Evolutionary conservation across 164 flowering plant genomes (phyloP), one percentile per base, ranked within the genome.

Genomic region (Tinospora cordifolia): DNA sequence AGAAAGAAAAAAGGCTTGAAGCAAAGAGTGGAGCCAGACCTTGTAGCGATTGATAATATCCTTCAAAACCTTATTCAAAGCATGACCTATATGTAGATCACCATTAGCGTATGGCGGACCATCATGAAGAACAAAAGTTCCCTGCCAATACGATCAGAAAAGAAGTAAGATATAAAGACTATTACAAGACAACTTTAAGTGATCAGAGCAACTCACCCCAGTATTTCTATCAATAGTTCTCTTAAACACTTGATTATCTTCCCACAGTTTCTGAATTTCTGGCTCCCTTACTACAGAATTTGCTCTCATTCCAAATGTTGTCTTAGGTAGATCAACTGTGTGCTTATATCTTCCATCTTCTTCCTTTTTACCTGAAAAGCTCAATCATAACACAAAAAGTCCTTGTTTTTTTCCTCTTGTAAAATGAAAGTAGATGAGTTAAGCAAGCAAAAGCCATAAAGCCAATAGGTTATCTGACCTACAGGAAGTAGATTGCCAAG

Each of bases 101-200:
- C 99, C 99, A 87, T 95, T 95, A 40, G 99, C 99, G 85, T 95
- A 95, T 39, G 99, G 99, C 64, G 99, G 99, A 26, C 99, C 99
- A 83, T 95, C 99, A 79, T 95, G 99, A 74, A 94, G 92, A 75
- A 87, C 76, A 75, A 94, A 94, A 69, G 70, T 85, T 74, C 77
- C 91, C 99, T 94, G 84, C 54, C 47, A 58, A 71, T 67, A 68
- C 65, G 67, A 67, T 57, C 67, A 71, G 59, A 71, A 83, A 75
- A 54, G 17, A 70, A 70, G 11, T 46, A 75, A 67, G 17, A 39
- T 47, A 12, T 39, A 27, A 15, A 8, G 62, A 22, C n/a, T 47
- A 62, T 30, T 14, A 40, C 22, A 76, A 65, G 12, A 54, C n/a
- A 63, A 71, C 7, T 34, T 13, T 14, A 75, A 19, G 24, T 24